These are phyloP conservation scores for Huntiella omanensis DNA, from an alignment of 2,329 filamentous ascomycete species.

Conservation along the genomic window DNA sequence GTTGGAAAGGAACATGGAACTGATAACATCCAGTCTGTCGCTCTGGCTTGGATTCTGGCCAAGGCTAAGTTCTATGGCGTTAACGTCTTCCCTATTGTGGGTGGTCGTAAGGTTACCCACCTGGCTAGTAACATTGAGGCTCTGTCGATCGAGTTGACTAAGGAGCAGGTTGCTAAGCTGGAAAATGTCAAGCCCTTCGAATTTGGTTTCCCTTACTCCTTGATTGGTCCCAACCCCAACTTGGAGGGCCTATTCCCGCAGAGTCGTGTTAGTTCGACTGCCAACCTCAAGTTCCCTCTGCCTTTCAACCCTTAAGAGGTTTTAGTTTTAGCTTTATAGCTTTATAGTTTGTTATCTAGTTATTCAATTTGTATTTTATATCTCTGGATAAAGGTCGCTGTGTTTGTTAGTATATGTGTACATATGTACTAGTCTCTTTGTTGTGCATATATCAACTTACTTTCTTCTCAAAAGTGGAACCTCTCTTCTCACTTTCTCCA, in stretches of 20 bases:
- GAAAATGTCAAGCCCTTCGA: slow-evolving; percentile 35
- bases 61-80: slow-evolving; percentile 22
- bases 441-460: slow-evolving; percentile 20
- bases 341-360: too few species aligned
- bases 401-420: too few species aligned
- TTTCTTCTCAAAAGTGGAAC: slow-evolving; percentile 34
- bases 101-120: slow-evolving; percentile 32
- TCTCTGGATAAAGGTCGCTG: slow-evolving; percentile 2
- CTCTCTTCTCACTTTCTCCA: slow-evolving; percentile 28
- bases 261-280: not conserved
- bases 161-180: slow-evolving; percentile 34
- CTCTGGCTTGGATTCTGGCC: slow-evolving; percentile 30
- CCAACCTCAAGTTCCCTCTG: not conserved
- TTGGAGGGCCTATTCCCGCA: not conserved
- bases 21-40: slow-evolving; percentile 38
- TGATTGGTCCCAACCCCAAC: not conserved
- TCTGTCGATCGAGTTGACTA: slow-evolving; percentile 27
- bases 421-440: not conserved
- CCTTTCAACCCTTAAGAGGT: slow-evolving; percentile 1
- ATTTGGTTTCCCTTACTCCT: not conserved
- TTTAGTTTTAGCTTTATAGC: not conserved
- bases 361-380: not conserved
- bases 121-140: slow-evolving; percentile 36
- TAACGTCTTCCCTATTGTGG: slow-evolving; percentile 35
- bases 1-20: slow-evolving; percentile 37